Base-by-base conservation (phyloP, 495 filamentous ascomycete species). In the Antarctomyces pellizariae region DNA sequence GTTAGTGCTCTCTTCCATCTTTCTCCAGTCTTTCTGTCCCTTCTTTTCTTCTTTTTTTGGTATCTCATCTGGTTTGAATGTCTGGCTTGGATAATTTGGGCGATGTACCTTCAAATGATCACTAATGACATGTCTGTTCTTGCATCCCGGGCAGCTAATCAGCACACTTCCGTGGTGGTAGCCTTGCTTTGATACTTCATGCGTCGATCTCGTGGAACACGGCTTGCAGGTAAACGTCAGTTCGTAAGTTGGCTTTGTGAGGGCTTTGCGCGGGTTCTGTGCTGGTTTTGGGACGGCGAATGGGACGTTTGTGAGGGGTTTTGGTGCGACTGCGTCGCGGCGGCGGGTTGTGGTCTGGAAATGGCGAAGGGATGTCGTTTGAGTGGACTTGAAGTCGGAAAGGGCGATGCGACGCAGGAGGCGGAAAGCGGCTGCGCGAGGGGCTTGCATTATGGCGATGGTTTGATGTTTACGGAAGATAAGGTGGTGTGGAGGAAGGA, bases 151-250 rank as follows among this genome's bases (percentile, higher is more conserved):
- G 42, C 86, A 99, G 17, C 66, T 67, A 24, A 99, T 79, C 22
- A 95, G 52, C 8, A 90, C 74, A 0, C 75, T 76, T 13, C 86
- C 86, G 13, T 69, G 51, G 45, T 93, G 80, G 45, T 93, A 99
- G 8, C 76, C 86, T 34, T 91, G 86, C 49, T 93, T 92, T 13
- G 74, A 74, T 32, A 99, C 54, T 6, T 47, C 55, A 44, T 95
- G 86, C 2, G 61, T 50, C 3, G 76, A 83, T 16, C 89, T 70
- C 3, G 57, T 41, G 6, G 45, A 47, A 54, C 86, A 99, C 13
- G 79, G 79, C 30, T 67, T 71, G 63, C 86, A 99, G 34, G 89
- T 99, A 45, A 99, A 92, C 7, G 64, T 71, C 14, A 95, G 55
- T 25, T 74, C 54, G 52, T 95, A 97, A 19, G 69, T 59, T 10